Conservation (phyloP, 805 yeast genomes). For the Wickerhamiella azymoides region DNA sequence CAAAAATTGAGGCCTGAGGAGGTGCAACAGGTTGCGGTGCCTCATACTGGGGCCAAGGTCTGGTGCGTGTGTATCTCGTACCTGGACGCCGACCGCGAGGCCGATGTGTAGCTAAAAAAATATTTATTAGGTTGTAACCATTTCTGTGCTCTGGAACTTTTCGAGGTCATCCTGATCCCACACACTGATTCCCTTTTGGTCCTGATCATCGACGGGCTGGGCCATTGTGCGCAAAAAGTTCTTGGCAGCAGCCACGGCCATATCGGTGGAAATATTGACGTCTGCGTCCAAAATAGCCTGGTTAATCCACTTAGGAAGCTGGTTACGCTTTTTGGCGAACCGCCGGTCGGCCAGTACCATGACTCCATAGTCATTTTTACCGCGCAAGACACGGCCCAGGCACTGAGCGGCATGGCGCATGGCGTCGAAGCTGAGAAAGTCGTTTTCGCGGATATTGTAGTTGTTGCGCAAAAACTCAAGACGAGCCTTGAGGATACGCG, state of each 20-base stretch:
- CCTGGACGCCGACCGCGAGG: constrained; percentile 82
- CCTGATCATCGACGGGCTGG: constrained; percentile 79
- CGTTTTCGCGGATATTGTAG: constrained; percentile 84
- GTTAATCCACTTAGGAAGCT: constrained; percentile 93
- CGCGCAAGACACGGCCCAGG: constrained; percentile 90
- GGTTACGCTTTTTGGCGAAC: constrained; percentile 71
- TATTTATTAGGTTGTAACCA: neutral
- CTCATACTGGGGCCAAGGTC: constrained; percentile 40
- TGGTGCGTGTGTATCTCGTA: constrained; percentile 91
- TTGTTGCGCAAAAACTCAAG: constrained; percentile 87
- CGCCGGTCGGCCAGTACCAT: constrained; percentile 96
- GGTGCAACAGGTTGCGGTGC: constrained; percentile 31
- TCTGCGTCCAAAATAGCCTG: constrained; percentile 90
- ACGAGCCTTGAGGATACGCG: constrained; percentile 88
- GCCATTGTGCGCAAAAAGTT: constrained; percentile 87
- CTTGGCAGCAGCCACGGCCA: constrained; percentile 91
- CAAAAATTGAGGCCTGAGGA: constrained; percentile 45
- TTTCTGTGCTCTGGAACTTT: constrained; percentile 12
- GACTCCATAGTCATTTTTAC: constrained; percentile 96
- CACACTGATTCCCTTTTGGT: constrained; percentile 87
- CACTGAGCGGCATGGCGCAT: constrained; percentile 99
- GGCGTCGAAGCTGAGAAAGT: constrained; percentile 92
- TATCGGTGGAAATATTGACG: constrained; percentile 82
- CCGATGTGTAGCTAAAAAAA: neutral
- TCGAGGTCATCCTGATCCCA: constrained; percentile 51